These are phyloP conservation scores for Phaeosphaeria sp. DNA, from an alignment of 2,329 filamentous ascomycete species.

Conservation along the genomic window DNA sequence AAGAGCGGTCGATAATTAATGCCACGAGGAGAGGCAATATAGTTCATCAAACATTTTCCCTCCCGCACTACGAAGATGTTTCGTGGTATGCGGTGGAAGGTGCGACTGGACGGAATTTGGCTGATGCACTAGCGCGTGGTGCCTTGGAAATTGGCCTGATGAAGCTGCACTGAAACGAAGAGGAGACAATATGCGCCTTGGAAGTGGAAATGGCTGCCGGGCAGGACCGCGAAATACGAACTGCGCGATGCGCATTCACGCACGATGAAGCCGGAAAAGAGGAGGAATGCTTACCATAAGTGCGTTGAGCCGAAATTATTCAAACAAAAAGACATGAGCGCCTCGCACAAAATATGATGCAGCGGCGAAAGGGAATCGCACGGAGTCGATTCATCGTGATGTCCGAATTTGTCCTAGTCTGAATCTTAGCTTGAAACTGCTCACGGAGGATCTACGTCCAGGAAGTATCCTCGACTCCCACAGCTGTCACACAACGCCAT, in stretches of 20 bases:
- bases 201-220: conserved; percentile 8
- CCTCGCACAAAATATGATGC: neutral
- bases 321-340: neutral
- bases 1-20: neutral
- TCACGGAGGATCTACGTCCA: conserved; percentile 25
- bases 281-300: neutral
- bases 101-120: neutral
- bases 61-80: neutral
- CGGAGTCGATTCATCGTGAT: neutral
- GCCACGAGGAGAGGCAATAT: neutral
- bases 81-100: conserved; percentile 6
- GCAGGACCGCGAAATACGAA: neutral
- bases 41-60: neutral
- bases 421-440: conserved; percentile 22
- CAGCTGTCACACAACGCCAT: conserved; percentile 28
- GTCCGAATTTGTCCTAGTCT: conserved; percentile 6
- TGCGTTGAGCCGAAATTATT: neutral
- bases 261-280: neutral
- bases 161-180: conserved; percentile 28
- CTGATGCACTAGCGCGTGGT: conserved; percentile 3
- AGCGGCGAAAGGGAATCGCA: neutral
- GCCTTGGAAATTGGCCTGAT: conserved; percentile 13
- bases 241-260: neutral
- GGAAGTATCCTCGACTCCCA: conserved; percentile 13
- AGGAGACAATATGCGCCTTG: conserved; percentile 25